Percentiles rank a stretch among this genome's conserved stretches.
Evolutionary conservation across 2,329 filamentous ascomycete species (phyloP).

Genomic region (Cercospora sojina): DNA sequence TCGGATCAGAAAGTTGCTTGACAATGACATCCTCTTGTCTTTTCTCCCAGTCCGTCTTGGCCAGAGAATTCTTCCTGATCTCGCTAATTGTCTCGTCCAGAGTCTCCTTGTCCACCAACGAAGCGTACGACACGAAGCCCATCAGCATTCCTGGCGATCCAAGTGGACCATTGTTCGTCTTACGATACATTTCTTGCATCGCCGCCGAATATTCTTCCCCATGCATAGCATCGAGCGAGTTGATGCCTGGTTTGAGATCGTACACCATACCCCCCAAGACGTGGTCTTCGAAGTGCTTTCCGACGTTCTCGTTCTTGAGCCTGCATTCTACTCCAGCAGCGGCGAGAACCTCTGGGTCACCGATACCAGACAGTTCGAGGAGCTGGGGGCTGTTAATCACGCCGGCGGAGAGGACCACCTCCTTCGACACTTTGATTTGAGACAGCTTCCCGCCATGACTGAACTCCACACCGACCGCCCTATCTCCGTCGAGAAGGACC

Average conservation of each 20-base stretch:
- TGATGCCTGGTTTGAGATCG: slow-evolving; percentile 34
- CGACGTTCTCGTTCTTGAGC: slow-evolving; percentile 53
- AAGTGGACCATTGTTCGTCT: slow-evolving; percentile 38
- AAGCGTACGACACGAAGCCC: slow-evolving; percentile 39
- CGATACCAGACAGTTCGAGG: slow-evolving; percentile 56
- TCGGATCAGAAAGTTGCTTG: slow-evolving; percentile 36
- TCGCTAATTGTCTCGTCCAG: slow-evolving; percentile 35
- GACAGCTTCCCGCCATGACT: slow-evolving; percentile 40
- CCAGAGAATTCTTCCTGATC: slow-evolving; percentile 37
- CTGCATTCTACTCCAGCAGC: slow-evolving; percentile 50
- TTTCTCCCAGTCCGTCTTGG: slow-evolving; percentile 40
- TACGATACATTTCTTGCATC: slow-evolving; percentile 37
- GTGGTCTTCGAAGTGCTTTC: slow-evolving; percentile 53
- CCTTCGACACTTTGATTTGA: slow-evolving; percentile 43
- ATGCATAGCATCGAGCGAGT: slow-evolving; percentile 39
- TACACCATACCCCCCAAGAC: slow-evolving; percentile 36
- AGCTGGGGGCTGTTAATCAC: slow-evolving; percentile 54
- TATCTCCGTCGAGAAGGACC: slow-evolving; percentile 34
- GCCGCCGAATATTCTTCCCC: slow-evolving; percentile 39
- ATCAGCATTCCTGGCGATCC: slow-evolving; percentile 40
- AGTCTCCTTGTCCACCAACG: slow-evolving; percentile 33
- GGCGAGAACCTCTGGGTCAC: slow-evolving; percentile 50
- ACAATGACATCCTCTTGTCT: slow-evolving; percentile 38
- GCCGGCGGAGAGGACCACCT: slow-evolving; percentile 45
- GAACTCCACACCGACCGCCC: slow-evolving; percentile 44